A percentile compares a stretch with the other conserved stretches of the same genome.
phyloP scores from a whole-genome alignment of 177 flowering plant species.

The Vitis hybrid region DNA sequence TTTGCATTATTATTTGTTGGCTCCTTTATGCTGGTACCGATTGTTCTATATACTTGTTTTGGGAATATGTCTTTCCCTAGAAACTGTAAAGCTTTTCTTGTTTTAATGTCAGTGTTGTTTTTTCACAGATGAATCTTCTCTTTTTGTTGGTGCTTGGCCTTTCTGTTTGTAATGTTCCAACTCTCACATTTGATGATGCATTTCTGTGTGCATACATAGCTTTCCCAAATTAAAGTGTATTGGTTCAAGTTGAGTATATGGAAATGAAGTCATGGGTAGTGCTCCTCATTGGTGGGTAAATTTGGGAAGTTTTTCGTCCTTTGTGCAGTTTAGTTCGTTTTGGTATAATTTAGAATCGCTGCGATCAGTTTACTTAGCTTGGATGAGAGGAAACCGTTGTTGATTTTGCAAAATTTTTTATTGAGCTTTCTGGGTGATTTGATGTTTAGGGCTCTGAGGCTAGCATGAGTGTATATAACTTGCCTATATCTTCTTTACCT shows the following conservation, averaged over 20 bases:
- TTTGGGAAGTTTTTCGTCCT: neutral
- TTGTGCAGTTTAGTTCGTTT: neutral
- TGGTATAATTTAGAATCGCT: neutral
- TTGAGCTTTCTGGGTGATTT: neutral
- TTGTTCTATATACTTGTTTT: conserved; percentile 16
- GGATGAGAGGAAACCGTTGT: neutral
- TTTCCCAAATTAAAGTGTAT: neutral
- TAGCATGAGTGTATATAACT: neutral
- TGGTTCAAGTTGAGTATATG: neutral
- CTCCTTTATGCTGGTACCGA: conserved; percentile 17
- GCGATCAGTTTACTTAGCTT: neutral
- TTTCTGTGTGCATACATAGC: neutral
- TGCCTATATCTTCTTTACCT: neutral
- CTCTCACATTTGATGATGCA: conserved; percentile 4
- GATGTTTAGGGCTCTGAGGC: neutral
- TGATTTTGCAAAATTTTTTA: neutral
- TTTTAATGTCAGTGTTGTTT: conserved; percentile 32
- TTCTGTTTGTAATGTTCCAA: conserved; percentile 5
- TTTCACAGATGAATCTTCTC: conserved; percentile 36
- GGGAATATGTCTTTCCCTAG: conserved; percentile 28
- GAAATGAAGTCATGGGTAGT: neutral
- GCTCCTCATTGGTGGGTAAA: conserved; percentile 4
- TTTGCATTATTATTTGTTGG: conserved; percentile 27
- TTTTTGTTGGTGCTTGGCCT: conserved; percentile 19
- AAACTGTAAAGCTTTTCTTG: conserved; percentile 8